A percentile compares a stretch with the other conserved stretches of the same genome.
Evolutionary conservation across 345 rosid genomes (phyloP).

Genomic region (Gossypium anomalum): DNA sequence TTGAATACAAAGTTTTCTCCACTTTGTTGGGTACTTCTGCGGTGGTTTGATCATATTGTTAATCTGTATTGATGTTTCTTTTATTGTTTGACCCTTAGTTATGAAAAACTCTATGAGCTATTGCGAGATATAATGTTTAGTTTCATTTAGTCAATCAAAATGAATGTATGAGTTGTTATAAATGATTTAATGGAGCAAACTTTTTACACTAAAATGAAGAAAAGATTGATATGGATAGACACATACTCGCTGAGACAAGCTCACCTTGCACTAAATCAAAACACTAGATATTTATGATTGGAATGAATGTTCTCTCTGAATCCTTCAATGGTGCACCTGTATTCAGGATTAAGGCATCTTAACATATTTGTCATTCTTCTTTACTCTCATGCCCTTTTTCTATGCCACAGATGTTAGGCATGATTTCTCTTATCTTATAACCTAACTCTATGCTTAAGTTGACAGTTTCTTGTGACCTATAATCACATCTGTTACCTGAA

Average conservation of each 20-base stretch:
- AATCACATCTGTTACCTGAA: slow-evolving; percentile 8
- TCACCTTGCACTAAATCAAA: background rate
- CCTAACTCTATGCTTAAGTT: background rate
- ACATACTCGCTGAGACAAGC: background rate
- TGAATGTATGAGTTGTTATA: too few species aligned
- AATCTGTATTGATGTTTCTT: too few species aligned
- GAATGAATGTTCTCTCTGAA: background rate
- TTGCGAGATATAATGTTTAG: too few species aligned
- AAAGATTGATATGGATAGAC: too few species aligned
- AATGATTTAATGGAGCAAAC: too few species aligned
- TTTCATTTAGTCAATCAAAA: too few species aligned
- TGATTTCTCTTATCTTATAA: background rate
- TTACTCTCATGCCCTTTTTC: background rate
- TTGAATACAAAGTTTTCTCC: background rate
- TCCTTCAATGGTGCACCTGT: background rate
- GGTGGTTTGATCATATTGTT: background rate
- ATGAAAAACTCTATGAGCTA: too few species aligned
- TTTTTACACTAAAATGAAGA: too few species aligned
- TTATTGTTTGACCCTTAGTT: too few species aligned
- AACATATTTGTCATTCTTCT: background rate
- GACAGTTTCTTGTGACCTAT: slow-evolving; percentile 7
- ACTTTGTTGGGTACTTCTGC: background rate
- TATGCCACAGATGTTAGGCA: background rate
- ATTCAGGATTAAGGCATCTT: background rate
- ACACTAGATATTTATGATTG: background rate